These are phyloP conservation scores for Nakaseomyces uthaithaninus DNA, from an alignment of 1,139 yeast species.

Conservation along the genomic window DNA sequence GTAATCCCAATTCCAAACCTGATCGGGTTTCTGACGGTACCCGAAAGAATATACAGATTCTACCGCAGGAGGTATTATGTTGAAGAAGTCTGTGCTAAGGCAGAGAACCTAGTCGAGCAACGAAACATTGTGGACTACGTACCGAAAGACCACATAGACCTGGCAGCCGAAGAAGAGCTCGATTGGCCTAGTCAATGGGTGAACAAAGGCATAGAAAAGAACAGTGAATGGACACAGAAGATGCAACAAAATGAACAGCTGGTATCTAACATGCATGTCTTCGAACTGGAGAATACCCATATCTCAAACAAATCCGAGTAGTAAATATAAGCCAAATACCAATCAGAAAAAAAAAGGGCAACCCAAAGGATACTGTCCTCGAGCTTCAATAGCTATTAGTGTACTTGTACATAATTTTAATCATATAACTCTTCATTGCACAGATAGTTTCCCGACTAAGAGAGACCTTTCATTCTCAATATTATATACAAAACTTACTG, in stretches of 20 bases:
- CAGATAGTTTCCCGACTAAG: too few species aligned
- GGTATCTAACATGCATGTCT: slow-evolving; percentile 5
- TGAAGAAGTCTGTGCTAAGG: slow-evolving; percentile 56
- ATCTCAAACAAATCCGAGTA: too few species aligned
- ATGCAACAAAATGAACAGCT: slow-evolving; percentile 64
- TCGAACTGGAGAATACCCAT: neutral
- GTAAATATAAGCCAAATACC: too few species aligned
- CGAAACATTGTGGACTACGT: slow-evolving; percentile 51
- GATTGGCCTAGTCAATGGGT: slow-evolving; percentile 94
- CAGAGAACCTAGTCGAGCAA: slow-evolving; percentile 50
- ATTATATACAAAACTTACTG: too few species aligned
- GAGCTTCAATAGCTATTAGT: too few species aligned
- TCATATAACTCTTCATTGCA: too few species aligned
- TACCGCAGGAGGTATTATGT: slow-evolving; percentile 67
- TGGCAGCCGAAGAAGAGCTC: slow-evolving; percentile 61
- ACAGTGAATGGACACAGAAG: slow-evolving; percentile 86
- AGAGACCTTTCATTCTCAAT: too few species aligned
- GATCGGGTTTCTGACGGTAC: slow-evolving; percentile 70
- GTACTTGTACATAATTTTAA: too few species aligned
- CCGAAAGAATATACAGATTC: slow-evolving; percentile 67
- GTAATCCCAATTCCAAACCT: slow-evolving; percentile 68
- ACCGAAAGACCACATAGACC: slow-evolving; percentile 41
- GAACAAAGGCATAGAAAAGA: slow-evolving; percentile 54
- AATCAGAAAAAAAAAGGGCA: neutral
- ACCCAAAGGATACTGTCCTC: too few species aligned